Base-by-base conservation (phyloP, 2,329 filamentous ascomycete species). In the Biscogniauxia marginata region DNA sequence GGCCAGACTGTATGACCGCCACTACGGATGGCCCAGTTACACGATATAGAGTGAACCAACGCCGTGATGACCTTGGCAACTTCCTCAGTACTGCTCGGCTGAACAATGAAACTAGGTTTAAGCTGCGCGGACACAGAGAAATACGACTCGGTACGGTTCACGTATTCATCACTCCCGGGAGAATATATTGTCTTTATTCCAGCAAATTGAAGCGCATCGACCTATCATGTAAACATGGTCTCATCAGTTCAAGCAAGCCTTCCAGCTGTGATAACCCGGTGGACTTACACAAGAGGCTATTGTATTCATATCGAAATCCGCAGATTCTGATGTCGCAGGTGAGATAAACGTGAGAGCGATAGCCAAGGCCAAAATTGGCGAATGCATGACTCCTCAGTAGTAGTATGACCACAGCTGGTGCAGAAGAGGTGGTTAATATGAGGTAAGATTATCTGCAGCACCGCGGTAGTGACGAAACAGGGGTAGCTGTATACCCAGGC, bases 101-200 rank as follows among this genome's bases (percentile, higher is more conserved):
- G 48, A n/a, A 69, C n/a, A 18, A 52, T 44, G 24, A 46, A 49
- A 19, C 11, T 18, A 3, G 52, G 52, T 18, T 30, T 20, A 6
- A 54, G 19, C 46, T 54, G 46, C 13, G 52, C 52, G 13, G 46
- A 49, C 22, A 45, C 43, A 4, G 50, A 56, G 44, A 50, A 56
- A 22, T 56, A 56, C 9, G 54, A 56, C 22, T 50, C 46, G 43
- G 46, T 53, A 44, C 54, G 47, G 46, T 46, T 56, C 20, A 50
- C 47, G 25, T 56, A 56, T 16, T 23, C 25, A 13, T 52, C 54
- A 39, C 23, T 52, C 16, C 50, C 50, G 2, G 54, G 50, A 20
- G 39, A 53, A 39, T 52, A 49, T 45, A 56, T 25, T 18, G 52
- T 50, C 45, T 50, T 53, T 19, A 53, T 20, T 46, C 50, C 50